These are phyloP conservation scores for Calonectria leucothoes DNA, from an alignment of 2,329 filamentous ascomycete genomes.

Conservation along the genomic window DNA sequence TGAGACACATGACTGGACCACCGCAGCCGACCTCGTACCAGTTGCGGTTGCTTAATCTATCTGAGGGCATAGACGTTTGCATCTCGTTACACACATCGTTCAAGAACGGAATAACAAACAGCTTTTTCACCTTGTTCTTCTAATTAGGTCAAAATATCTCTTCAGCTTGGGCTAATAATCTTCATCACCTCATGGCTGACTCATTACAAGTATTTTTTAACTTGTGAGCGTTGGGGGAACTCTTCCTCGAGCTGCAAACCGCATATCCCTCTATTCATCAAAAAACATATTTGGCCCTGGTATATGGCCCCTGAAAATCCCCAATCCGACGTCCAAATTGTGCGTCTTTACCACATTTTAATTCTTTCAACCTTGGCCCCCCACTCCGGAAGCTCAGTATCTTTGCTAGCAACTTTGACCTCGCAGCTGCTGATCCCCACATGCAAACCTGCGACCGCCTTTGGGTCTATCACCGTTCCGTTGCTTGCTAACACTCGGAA, in stretches of 20 bases:
- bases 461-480: constrained; percentile 39
- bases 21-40: not conserved
- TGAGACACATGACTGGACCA: not conserved
- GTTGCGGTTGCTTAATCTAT: not conserved
- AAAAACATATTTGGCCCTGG: not conserved
- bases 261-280: not conserved
- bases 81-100: not conserved
- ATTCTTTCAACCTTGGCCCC: constrained; percentile 36
- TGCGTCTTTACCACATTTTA: constrained; percentile 38
- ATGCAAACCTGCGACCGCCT: constrained; percentile 43
- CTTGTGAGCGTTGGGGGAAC: not conserved
- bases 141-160: not conserved
- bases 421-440: constrained; percentile 46
- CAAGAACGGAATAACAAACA: not conserved
- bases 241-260: not conserved
- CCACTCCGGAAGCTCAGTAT: constrained; percentile 44
- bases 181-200: not conserved
- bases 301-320: not conserved
- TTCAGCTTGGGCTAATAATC: not conserved
- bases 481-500: constrained; percentile 45
- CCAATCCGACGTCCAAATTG: not conserved
- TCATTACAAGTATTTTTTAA: not conserved
- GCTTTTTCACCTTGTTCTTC: not conserved
- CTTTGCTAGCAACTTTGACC: constrained; percentile 39
- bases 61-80: not conserved